Percentiles rank a stretch among this genome's conserved stretches.
These are phyloP conservation scores for Patellaria atrata DNA, from an alignment of 495 filamentous ascomycete genomes.

Conservation along the genomic window DNA sequence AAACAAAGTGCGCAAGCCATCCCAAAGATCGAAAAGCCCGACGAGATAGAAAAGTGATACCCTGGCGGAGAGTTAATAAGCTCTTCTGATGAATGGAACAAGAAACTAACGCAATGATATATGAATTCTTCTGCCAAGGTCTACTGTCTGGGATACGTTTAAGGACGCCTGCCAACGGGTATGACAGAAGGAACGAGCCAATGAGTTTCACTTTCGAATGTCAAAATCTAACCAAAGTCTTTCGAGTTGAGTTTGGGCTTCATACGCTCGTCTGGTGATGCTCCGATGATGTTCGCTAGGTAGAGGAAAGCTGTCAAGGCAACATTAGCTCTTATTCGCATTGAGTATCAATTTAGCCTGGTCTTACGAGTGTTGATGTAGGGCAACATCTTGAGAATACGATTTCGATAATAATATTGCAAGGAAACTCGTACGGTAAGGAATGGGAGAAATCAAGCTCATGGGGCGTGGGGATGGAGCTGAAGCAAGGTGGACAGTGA, in stretches of 20 bases:
- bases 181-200: constrained; percentile 80
- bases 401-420: no score
- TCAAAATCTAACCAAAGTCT: constrained; percentile 12
- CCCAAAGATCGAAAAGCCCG: constrained; percentile 92
- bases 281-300: constrained; percentile 48
- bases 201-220: constrained; percentile 69
- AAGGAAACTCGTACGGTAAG: no score
- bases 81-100: background rate
- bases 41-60: constrained; percentile 80
- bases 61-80: constrained; percentile 20
- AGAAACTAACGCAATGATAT: constrained; percentile 55
- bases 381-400: constrained; percentile 51
- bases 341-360: constrained; percentile 2
- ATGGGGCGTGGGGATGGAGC: no score
- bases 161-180: constrained; percentile 74
- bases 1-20: constrained; percentile 62
- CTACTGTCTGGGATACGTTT: constrained; percentile 81
- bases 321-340: constrained; percentile 11
- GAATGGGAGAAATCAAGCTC: no score
- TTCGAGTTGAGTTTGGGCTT: constrained; percentile 1
- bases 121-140: constrained; percentile 79
- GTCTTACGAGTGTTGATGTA: constrained; percentile 67
- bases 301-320: constrained; percentile 64
- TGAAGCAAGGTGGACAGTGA: no score
- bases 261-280: constrained; percentile 77